Percentiles rank a stretch among this genome's conserved stretches.
Conservation (phyloP, 2,329 filamentous ascomycete genomes). For the Ramularia endophylla region DNA sequence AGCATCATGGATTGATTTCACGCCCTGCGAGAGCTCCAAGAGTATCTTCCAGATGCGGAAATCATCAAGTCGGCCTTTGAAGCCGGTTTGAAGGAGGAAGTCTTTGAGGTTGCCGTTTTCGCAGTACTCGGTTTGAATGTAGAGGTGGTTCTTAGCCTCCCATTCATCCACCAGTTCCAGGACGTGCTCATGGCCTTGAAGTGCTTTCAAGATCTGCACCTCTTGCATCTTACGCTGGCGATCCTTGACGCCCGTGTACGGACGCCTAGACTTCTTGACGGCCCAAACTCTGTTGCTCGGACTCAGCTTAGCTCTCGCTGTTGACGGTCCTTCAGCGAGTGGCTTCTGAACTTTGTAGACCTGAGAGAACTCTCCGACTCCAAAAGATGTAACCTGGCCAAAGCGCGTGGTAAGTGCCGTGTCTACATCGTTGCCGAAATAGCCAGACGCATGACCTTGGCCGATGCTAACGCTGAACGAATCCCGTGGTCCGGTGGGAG, state of each 20-base stretch:
- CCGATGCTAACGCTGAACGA: constrained; percentile 54
- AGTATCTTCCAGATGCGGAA: constrained; percentile 99
- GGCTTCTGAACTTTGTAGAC: constrained; percentile 72
- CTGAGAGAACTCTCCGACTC: constrained; percentile 86
- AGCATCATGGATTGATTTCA: constrained; percentile 83
- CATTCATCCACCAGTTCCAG: constrained; percentile 79
- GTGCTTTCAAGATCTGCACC: constrained; percentile 68
- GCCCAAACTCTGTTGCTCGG: constrained; percentile 59
- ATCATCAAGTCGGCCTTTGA: constrained; percentile 83
- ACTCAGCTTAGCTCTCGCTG: constrained; percentile 20
- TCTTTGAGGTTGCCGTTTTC: constrained; percentile 86
- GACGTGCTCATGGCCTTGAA: constrained; percentile 77
- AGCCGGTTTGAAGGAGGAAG: constrained; percentile 76
- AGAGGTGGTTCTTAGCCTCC: constrained; percentile 79
- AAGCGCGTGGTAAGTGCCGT: constrained; percentile 69
- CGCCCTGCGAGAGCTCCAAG: constrained; percentile 71
- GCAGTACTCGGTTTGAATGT: constrained; percentile 97
- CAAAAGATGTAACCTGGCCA: constrained; percentile 70
- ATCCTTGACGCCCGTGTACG: constrained; percentile 71
- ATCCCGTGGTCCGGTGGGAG: constrained; percentile 63
- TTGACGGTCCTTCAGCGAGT: constrained; percentile 25
- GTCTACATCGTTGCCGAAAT: constrained; percentile 69
- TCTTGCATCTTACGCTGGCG: constrained; percentile 80
- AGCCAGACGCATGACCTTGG: constrained; percentile 46
- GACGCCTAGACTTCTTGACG: constrained; percentile 85